Evolutionary conservation across 2,329 filamentous ascomycete species (phyloP).

Genomic region (Didymella sp.): DNA sequence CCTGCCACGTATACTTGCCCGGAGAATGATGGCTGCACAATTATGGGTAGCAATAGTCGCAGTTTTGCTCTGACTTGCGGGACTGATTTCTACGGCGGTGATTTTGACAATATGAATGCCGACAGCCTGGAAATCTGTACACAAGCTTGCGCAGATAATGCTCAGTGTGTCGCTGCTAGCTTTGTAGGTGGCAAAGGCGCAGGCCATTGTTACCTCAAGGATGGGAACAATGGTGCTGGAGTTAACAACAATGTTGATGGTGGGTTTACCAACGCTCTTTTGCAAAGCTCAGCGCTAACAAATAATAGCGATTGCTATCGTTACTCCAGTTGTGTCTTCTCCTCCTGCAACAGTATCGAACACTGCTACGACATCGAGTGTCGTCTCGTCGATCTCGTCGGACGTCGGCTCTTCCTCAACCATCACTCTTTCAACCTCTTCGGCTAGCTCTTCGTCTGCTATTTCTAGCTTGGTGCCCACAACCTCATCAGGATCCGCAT

Average conservation of each 20-base stretch:
- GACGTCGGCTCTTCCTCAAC: no score
- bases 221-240: background rate
- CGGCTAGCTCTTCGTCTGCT: no score
- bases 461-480: no score
- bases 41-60: background rate
- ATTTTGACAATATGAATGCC: background rate
- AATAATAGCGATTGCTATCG: no score
- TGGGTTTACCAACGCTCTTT: background rate
- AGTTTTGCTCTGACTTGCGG: background rate
- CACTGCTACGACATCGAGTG: no score
- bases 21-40: background rate
- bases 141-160: background rate
- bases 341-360: no score
- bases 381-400: no score
- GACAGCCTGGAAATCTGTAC: background rate
- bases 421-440: no score
- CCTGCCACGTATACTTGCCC: background rate
- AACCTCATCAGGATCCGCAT: no score
- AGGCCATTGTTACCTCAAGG: constrained; percentile 2
- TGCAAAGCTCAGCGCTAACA: no score
- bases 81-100: background rate
- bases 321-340: no score
- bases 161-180: background rate
- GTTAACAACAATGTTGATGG: background rate
- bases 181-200: background rate